Conservation (phyloP, 2,329 filamentous ascomycete genomes). For the Fusarium kyushuense region DNA sequence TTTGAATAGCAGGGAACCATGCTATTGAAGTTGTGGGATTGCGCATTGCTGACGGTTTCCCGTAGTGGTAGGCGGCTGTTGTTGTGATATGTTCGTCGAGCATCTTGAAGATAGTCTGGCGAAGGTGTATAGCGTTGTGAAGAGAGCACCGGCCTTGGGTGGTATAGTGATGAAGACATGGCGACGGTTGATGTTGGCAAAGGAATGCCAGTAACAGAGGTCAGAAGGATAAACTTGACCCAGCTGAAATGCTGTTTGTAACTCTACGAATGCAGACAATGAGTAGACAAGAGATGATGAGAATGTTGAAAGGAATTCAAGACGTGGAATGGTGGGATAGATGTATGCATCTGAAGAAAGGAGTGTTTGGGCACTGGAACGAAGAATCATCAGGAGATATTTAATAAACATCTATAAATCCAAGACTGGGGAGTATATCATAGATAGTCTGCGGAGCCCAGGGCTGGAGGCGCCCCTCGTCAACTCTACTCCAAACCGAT, state of each 20-base stretch:
- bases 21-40: constrained; percentile 57
- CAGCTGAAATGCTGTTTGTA: constrained; percentile 47
- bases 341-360: constrained; percentile 55
- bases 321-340: constrained; percentile 59
- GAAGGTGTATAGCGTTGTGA: constrained; percentile 64
- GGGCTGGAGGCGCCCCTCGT: constrained; percentile 48
- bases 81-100: constrained; percentile 56
- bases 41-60: constrained; percentile 66
- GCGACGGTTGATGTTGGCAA: constrained; percentile 38
- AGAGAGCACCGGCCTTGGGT: constrained; percentile 61
- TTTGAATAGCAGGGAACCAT: constrained; percentile 60
- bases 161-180: constrained; percentile 57
- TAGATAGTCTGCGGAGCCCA: constrained; percentile 50
- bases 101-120: constrained; percentile 60
- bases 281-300: constrained; percentile 54
- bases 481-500: constrained; percentile 48
- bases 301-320: constrained; percentile 60
- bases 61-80: constrained; percentile 60
- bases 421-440: constrained; percentile 53
- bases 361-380: constrained; percentile 55
- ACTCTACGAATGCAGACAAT: constrained; percentile 50
- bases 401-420: constrained; percentile 54
- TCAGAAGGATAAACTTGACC: constrained; percentile 47
- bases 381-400: constrained; percentile 51
- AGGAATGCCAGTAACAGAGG: constrained; percentile 52